A percentile compares a stretch with the other conserved stretches of the same genome.
These are phyloP conservation scores for Rubus parviflorus DNA, from an alignment of 306 rosid species.

Conservation along the genomic window DNA sequence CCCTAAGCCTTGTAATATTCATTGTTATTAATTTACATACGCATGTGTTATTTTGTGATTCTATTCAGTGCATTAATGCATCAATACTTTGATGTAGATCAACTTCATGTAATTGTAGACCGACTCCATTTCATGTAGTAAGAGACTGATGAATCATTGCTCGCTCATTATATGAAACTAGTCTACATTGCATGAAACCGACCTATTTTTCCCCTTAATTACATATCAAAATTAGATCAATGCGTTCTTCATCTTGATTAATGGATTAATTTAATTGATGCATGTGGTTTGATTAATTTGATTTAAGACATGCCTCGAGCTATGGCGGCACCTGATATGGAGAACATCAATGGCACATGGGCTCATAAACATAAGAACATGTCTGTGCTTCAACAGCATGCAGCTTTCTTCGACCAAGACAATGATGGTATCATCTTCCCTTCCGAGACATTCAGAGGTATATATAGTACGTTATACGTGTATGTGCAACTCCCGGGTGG, in stretches of 20 bases:
- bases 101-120: background rate
- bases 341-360: conserved; percentile 65
- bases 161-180: background rate
- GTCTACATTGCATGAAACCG: background rate
- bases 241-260: background rate
- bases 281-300: background rate
- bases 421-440: conserved; percentile 74
- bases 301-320: conserved; percentile 64
- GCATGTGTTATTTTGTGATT: background rate
- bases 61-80: background rate
- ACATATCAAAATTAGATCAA: background rate
- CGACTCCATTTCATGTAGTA: background rate
- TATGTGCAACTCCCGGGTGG: too few relatives aligned
- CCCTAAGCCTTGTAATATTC: conserved; percentile 56
- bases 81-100: background rate
- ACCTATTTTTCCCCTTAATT: background rate
- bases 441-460: conserved; percentile 65
- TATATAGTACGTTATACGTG: background rate
- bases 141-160: background rate
- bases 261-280: background rate
- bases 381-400: conserved; percentile 87
- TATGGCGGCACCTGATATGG: conserved; percentile 56
- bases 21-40: background rate
- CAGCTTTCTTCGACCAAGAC: conserved; percentile 64
- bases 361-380: conserved; percentile 57